A percentile compares a stretch with the other conserved stretches of the same genome.
These are phyloP conservation scores for Pseudonitzschia multiseries DNA, from an alignment of 108 stramenopile species.

Conservation along the genomic window DNA sequence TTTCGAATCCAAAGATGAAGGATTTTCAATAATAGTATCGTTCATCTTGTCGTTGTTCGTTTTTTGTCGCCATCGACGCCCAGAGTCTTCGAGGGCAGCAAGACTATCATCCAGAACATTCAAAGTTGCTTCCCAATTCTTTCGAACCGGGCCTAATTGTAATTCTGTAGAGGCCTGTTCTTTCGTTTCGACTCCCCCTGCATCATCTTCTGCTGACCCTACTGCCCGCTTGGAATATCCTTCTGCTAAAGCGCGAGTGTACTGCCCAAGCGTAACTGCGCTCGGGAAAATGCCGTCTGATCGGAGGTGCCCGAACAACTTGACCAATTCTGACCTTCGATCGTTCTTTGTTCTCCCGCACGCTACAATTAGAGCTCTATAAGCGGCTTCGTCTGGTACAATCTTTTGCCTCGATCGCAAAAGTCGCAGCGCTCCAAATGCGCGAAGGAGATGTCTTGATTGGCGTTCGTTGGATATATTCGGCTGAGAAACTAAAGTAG, in stretches of 20 bases:
- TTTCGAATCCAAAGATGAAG: neutral
- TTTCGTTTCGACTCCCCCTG: slow-evolving; percentile 19
- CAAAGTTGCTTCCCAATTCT: slow-evolving; percentile 28
- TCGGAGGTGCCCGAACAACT: slow-evolving; percentile 76
- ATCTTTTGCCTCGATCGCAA: slow-evolving; percentile 72
- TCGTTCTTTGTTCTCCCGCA: slow-evolving; percentile 77
- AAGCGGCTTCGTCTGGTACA: slow-evolving; percentile 85
- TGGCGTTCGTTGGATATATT: slow-evolving; percentile 56
- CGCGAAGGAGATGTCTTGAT: slow-evolving; percentile 67
- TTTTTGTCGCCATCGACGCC: slow-evolving; percentile 67
- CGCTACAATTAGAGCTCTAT: slow-evolving; percentile 79
- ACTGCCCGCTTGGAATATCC: slow-evolving; percentile 69
- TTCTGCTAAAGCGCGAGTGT: slow-evolving; percentile 84
- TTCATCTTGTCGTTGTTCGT: slow-evolving; percentile 6
- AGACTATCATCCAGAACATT: slow-evolving; percentile 60
- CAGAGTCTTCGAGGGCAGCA: slow-evolving; percentile 57
- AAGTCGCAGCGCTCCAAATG: slow-evolving; percentile 76
- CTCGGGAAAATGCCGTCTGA: slow-evolving; percentile 82
- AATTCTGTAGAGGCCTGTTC: slow-evolving; percentile 14
- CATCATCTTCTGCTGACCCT: slow-evolving; percentile 33
- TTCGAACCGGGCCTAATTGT: neutral
- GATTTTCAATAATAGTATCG: slow-evolving; percentile 9
- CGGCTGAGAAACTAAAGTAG: slow-evolving; percentile 62
- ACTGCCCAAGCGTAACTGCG: slow-evolving; percentile 86
- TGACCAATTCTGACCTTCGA: slow-evolving; percentile 71